These are phyloP conservation scores for Xylaria sp. DNA, from an alignment of 2,329 filamentous ascomycete genomes.

Conservation along the genomic window DNA sequence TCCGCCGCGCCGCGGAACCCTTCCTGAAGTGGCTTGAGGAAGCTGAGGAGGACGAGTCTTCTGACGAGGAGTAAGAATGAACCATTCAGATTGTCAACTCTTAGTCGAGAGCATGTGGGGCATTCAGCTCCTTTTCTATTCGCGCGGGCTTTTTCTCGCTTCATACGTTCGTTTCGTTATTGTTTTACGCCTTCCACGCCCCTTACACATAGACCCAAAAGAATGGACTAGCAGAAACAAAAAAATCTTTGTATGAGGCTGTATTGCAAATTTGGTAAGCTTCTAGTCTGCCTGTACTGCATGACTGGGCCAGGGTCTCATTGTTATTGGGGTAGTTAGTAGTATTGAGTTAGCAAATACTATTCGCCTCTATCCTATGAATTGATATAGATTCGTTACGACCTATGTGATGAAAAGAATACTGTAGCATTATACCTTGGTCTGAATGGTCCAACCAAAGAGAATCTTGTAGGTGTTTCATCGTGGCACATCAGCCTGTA, in stretches of 20 bases:
- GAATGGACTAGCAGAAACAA: conserved; percentile 14
- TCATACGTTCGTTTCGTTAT: conserved; percentile 23
- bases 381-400: background rate
- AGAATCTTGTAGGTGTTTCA: no score
- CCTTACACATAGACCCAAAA: background rate
- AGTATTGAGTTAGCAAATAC: conserved; percentile 30
- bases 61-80: conserved; percentile 61
- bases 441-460: background rate
- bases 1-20: conserved; percentile 91
- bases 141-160: conserved; percentile 4
- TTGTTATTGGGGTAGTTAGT: background rate
- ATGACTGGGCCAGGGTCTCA: background rate
- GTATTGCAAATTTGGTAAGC: conserved; percentile 6
- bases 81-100: background rate
- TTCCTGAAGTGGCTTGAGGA: conserved; percentile 95
- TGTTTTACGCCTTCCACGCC: background rate
- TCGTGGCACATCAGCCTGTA: background rate
- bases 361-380: conserved; percentile 23
- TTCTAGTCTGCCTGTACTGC: background rate
- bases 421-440: background rate
- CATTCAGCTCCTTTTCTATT: conserved; percentile 9
- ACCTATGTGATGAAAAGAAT: background rate
- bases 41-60: conserved; percentile 80
- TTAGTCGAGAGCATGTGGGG: background rate
- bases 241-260: conserved; percentile 20